Evolutionary conservation across 805 yeast genomes (phyloP).

Genomic region (Pichia phayaonensis): DNA sequence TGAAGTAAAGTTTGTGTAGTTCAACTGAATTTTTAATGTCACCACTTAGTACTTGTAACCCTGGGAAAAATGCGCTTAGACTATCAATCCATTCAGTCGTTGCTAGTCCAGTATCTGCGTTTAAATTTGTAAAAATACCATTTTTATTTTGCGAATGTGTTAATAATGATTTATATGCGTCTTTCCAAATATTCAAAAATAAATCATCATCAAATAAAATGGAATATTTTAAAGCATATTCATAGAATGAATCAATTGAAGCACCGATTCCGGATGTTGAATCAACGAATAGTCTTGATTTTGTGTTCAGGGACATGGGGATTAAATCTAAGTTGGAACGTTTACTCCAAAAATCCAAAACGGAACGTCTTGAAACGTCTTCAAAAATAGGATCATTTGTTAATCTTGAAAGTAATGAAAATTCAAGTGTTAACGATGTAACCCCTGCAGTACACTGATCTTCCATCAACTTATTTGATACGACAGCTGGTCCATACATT

Average conservation of each 20-base stretch:
- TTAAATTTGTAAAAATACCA: conserved; percentile 43
- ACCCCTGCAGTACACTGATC: conserved; percentile 90
- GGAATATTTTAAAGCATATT: conserved; percentile 73
- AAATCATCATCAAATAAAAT: conserved; percentile 60
- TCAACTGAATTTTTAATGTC: conserved; percentile 57
- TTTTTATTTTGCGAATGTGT: conserved; percentile 36
- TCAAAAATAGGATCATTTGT: conserved; percentile 73
- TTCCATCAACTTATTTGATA: conserved; percentile 37
- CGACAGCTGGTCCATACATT: conserved; percentile 37
- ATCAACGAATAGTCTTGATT: conserved; percentile 41
- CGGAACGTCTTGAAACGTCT: conserved; percentile 50
- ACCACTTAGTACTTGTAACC: conserved; percentile 74
- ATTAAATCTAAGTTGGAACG: conserved; percentile 55
- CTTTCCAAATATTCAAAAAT: conserved; percentile 47
- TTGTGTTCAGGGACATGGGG: conserved; percentile 63
- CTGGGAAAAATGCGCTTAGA: conserved; percentile 83
- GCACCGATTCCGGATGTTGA: conserved; percentile 79
- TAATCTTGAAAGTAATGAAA: conserved; percentile 64
- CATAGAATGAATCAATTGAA: conserved; percentile 84
- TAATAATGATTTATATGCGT: conserved; percentile 51
- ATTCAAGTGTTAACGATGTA: conserved; percentile 73
- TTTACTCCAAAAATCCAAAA: conserved; percentile 62
- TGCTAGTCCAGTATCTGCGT: conserved; percentile 41
- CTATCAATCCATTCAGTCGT: conserved; percentile 74
- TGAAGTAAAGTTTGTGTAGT: conserved; percentile 55